These are phyloP conservation scores for Solanum tacnaense DNA, from an alignment of 257 asterid genomes.

Conservation along the genomic window DNA sequence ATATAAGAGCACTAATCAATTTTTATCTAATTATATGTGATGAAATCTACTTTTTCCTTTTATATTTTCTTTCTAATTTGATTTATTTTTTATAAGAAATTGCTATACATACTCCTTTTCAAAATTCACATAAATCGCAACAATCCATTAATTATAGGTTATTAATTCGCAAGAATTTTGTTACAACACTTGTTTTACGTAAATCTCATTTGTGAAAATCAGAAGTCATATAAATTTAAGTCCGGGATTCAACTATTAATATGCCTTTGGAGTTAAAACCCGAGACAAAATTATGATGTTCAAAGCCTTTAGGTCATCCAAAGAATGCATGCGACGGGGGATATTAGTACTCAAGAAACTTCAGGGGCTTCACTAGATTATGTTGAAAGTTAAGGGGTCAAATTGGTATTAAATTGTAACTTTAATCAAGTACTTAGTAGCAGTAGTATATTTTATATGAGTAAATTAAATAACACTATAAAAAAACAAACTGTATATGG, in stretches of 20 bases:
- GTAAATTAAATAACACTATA: neutral
- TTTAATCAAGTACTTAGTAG: neutral
- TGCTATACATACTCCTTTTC: neutral
- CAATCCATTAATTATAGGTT: neutral
- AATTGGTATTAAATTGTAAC: neutral
- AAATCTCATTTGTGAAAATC: neutral
- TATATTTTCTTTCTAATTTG: neutral
- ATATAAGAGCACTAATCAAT: neutral
- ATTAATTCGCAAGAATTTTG: neutral
- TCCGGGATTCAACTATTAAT: rapidly evolving
- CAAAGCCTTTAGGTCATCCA: neutral
- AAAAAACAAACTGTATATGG: neutral
- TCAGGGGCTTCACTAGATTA: neutral
- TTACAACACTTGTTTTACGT: neutral
- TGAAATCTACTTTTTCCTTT: neutral
- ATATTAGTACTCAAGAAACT: neutral
- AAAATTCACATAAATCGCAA: neutral
- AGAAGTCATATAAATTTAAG: neutral
- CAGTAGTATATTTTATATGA: neutral
- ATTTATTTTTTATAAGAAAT: neutral
- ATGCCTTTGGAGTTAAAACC: neutral
- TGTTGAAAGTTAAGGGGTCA: neutral
- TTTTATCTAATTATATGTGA: neutral
- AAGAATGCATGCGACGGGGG: neutral
- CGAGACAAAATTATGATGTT: neutral